phyloP scores from a whole-genome alignment of 768 basidiomycete species.

The Fibroporia radiculosa region DNA sequence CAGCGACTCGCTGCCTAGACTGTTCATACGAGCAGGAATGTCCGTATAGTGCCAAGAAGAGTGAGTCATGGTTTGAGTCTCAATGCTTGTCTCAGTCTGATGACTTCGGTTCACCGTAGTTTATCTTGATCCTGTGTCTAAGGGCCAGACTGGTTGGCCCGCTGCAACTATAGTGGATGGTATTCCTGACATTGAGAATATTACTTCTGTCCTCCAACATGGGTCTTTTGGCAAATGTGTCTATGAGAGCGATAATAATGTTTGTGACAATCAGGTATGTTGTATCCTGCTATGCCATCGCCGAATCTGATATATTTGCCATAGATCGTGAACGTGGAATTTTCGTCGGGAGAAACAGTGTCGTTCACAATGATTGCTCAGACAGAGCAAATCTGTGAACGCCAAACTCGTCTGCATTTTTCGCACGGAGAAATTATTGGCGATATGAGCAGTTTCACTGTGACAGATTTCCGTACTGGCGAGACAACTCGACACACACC shows the following conservation, averaged over 20 bases:
- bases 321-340: slow-evolving; percentile 81
- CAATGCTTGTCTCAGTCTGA: background rate
- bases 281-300: background rate
- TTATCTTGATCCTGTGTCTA: slow-evolving; percentile 68
- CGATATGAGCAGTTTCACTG: slow-evolving; percentile 68
- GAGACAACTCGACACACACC: slow-evolving; percentile 40
- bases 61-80: slow-evolving; percentile 31
- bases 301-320: background rate
- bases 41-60: slow-evolving; percentile 82
- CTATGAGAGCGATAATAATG: slow-evolving; percentile 79
- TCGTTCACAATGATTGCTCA: slow-evolving; percentile 89
- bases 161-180: slow-evolving; percentile 65
- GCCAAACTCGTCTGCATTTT: slow-evolving; percentile 82
- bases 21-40: slow-evolving; percentile 69
- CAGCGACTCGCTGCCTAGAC: slow-evolving; percentile 66
- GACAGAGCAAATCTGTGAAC: slow-evolving; percentile 69
- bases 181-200: slow-evolving; percentile 79
- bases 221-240: slow-evolving; percentile 80
- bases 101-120: slow-evolving; percentile 35
- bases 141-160: slow-evolving; percentile 57
- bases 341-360: slow-evolving; percentile 70
- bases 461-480: slow-evolving; percentile 66
- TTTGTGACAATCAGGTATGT: slow-evolving; percentile 74
- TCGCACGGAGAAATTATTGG: slow-evolving; percentile 86
- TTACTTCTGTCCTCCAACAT: slow-evolving; percentile 59